phyloP scores from a whole-genome alignment of 169 alveolate species.

The Cryptosporidium tyzzeri region DNA sequence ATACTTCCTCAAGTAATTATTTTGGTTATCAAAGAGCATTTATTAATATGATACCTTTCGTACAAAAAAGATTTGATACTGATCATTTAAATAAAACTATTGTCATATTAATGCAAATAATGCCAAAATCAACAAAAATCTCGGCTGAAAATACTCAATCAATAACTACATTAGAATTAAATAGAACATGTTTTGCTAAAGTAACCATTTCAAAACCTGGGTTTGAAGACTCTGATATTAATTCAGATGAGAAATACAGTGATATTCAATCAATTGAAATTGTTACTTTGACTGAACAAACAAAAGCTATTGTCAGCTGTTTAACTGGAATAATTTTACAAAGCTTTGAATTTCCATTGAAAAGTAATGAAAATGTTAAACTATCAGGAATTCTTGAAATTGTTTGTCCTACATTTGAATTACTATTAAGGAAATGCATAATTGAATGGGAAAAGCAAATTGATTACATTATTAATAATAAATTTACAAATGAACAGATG shows the following conservation, averaged over 20 bases:
- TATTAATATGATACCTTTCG: conserved; percentile 18
- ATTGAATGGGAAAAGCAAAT: conserved; percentile 49
- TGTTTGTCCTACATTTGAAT: conserved; percentile 66
- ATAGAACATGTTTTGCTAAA: conserved; percentile 16
- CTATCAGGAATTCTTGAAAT: conserved; percentile 32
- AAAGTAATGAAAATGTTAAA: conserved; percentile 21
- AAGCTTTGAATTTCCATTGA: conserved; percentile 45
- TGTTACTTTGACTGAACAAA: conserved; percentile 28
- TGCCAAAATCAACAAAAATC: conserved; percentile 43
- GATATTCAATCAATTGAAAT: conserved; percentile 28
- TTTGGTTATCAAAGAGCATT: conserved; percentile 29
- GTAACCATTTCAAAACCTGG: not conserved
- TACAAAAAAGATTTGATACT: conserved; percentile 29
- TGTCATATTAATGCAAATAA: conserved; percentile 45
- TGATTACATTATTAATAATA: not conserved
- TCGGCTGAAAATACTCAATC: not conserved
- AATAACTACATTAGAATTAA: conserved; percentile 1
- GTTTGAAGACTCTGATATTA: not conserved
- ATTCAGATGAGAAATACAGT: not conserved
- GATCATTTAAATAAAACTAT: conserved; percentile 23
- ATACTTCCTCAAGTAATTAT: conserved; percentile 4
- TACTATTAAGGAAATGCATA: conserved; percentile 47
- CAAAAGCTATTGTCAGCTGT: conserved; percentile 27
- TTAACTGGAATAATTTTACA: conserved; percentile 46
- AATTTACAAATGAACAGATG: conserved; percentile 30